Conservation (phyloP, 495 filamentous ascomycete species). For the Penicillium soppii region DNA sequence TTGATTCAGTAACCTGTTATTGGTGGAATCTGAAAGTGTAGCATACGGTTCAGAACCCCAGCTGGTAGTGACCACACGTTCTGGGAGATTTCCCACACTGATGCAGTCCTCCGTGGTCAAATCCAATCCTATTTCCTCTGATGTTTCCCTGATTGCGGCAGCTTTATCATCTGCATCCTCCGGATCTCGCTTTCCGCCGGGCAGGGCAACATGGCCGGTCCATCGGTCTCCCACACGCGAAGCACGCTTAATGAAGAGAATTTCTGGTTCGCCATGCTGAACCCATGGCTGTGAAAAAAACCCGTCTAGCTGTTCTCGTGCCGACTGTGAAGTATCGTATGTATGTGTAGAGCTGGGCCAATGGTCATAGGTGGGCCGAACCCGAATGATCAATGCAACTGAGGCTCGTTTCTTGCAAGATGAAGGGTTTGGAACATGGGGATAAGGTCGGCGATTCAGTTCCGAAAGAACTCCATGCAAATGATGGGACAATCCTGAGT, state of each 20-base stretch:
- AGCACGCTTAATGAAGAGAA: slow-evolving; percentile 76
- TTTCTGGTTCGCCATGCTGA: slow-evolving; percentile 69
- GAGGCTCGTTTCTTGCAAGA: slow-evolving; percentile 66
- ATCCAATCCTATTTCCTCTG: slow-evolving; percentile 71
- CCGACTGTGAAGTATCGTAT: slow-evolving; percentile 28
- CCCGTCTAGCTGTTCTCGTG: slow-evolving; percentile 45
- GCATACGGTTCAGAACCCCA: slow-evolving; percentile 67
- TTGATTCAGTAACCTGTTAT: slow-evolving; percentile 13
- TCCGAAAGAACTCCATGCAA: slow-evolving; percentile 49
- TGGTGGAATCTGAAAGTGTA: background rate
- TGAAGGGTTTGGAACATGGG: slow-evolving; percentile 62
- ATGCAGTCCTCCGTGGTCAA: slow-evolving; percentile 56
- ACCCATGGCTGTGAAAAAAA: slow-evolving; percentile 76
- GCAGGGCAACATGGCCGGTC: slow-evolving; percentile 74
- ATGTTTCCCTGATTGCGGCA: slow-evolving; percentile 66
- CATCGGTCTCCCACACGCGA: slow-evolving; percentile 70
- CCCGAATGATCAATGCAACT: slow-evolving; percentile 68
- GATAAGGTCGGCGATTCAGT: slow-evolving; percentile 56
- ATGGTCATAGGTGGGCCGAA: slow-evolving; percentile 60
- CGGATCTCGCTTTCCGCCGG: slow-evolving; percentile 70
- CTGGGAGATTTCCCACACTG: slow-evolving; percentile 65
- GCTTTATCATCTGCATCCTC: slow-evolving; percentile 64
- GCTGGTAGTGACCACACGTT: slow-evolving; percentile 68
- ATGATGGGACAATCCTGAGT: slow-evolving; percentile 20
- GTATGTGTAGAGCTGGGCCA: slow-evolving; percentile 41